These are phyloP conservation scores for Fusarium falciforme DNA, from an alignment of 2,329 filamentous ascomycete species.

Conservation along the genomic window DNA sequence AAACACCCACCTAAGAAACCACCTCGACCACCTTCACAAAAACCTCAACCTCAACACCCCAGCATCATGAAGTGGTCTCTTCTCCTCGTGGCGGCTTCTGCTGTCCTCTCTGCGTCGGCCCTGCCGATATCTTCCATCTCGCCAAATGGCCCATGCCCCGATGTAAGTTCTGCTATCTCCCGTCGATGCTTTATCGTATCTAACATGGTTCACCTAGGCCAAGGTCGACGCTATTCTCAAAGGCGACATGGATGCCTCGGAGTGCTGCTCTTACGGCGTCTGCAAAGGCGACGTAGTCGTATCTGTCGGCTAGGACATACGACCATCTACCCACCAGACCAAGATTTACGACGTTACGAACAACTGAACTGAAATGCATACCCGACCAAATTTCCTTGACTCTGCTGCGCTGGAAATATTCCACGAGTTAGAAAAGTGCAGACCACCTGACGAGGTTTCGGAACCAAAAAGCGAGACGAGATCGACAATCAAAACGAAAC, in stretches of 20 bases:
- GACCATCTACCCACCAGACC: neutral
- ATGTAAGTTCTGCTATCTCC: conserved; percentile 39
- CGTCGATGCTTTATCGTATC: neutral
- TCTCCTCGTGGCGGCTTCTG: conserved; percentile 29
- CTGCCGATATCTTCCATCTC: conserved; percentile 44
- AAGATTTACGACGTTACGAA: conserved; percentile 39
- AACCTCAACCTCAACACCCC: neutral
- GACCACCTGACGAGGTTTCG: neutral
- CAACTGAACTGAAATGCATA: neutral
- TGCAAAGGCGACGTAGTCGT: conserved; percentile 64
- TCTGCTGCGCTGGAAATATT: neutral
- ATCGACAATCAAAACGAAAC: neutral
- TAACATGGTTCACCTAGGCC: conserved; percentile 33
- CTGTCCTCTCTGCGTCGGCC: conserved; percentile 21
- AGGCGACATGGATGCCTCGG: conserved; percentile 59
- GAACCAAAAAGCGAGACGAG: neutral
- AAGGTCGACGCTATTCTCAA: conserved; percentile 59
- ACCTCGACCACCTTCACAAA: neutral
- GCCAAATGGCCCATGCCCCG: conserved; percentile 50
- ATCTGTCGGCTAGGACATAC: conserved; percentile 51
- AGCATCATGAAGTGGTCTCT: conserved; percentile 39
- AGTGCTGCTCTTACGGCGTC: conserved; percentile 65
- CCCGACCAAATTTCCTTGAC: neutral
- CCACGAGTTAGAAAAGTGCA: neutral
- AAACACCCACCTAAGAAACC: neutral